Evolutionary conservation across 768 basidiomycete genomes (phyloP), one percentile per base, ranked within the genome.

Genomic region (Suillus clintonianus): DNA sequence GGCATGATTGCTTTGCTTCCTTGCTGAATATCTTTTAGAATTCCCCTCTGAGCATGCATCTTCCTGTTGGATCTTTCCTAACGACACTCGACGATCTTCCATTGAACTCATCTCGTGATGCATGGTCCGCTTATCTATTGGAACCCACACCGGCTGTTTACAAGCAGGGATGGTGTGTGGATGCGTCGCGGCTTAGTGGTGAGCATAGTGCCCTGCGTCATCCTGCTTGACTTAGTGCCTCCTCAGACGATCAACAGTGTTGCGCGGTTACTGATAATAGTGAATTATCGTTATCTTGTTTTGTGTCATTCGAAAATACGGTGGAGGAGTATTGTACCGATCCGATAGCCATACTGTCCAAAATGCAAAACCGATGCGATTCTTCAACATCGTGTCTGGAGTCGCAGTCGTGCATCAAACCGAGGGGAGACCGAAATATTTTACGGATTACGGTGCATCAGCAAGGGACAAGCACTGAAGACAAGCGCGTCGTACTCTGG

Each of bases 161-260:
- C 36, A 61, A 60, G 32, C 69, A 76, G 5, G 91, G 91, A 17
- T 93, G 91, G 91, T 93, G 91, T 76, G 73, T 85, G 15, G 66
- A 78, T 6, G 65, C 64, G 11, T 36, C 67, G 15, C 63, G 61
- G 67, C 78, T 76, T 67, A 45, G 65, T 54, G 71, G 78, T 83
- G 41, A 56, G 72, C 34, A 43, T 59, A 43, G 64, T 45, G 43
- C 27, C 55, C 54, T 36, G 39, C 24, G 8, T n/a, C 55, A 59
- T 59, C 60, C 24, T 27, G 15, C 30, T 8, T 59, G 5, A 41
- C 27, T 55, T 4, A 61, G 39, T 19, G 19, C n/a, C 55, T 59
- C 36, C 22, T 57, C 14, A 57, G 60, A n/a, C 37, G 66, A 72
- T 70, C 66, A 78, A 76, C 69, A 61, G 36, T 57, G 37, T 34